Evolutionary conservation across 2,329 filamentous ascomycete species (phyloP), one percentile per base, ranked within the genome.

Genomic region (Phyllosticta citrichinensis): DNA sequence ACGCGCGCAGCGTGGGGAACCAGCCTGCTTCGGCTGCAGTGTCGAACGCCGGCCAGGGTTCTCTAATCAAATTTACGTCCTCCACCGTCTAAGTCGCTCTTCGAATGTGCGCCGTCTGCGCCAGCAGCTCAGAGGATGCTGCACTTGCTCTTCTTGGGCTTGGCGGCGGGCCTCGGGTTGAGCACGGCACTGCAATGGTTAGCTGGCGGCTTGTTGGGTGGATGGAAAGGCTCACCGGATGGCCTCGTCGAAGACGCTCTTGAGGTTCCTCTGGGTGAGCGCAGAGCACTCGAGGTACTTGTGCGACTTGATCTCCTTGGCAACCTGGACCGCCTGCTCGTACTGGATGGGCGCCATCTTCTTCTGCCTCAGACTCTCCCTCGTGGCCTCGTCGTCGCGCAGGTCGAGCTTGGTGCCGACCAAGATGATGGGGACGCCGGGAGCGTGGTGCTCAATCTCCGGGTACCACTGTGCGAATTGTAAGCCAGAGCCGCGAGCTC

Each of bases 201-300:
- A 50, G n/a, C 56, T 9, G 56, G 53, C 47, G 24, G 6, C 20
- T 27, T 14, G 17, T 27, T 20, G 14, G 9, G 24, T 11, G 10
- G 3, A 35, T 56, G n/a, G 51, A 30, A 55, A 8, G 50, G 77
- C 87, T 68, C 79, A 97, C 94, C 94, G 87, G 73, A 99, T 99
- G 35, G 94, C 94, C 78, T 97, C 93, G 72, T 99, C 94, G 73
- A 99, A 99, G 56, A 99, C 94, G 70, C 91, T 96, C 86, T 99
- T 99, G 68, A 99, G 77, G 76, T 97, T 97, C 71, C 93, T 83
- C 80, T 97, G 94, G 47, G 94, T 99, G 67, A 99, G 80, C 55
- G 94, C 94, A 58, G 94, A 97, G 79, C 94, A 99, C 78, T 99
- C 94, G 52, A 97, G 83, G 77, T 99, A 99, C 79, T 97, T 97